Evolutionary conservation across 2,329 filamentous ascomycete genomes (phyloP).

Genomic region (Dryadomyces sulphureus): DNA sequence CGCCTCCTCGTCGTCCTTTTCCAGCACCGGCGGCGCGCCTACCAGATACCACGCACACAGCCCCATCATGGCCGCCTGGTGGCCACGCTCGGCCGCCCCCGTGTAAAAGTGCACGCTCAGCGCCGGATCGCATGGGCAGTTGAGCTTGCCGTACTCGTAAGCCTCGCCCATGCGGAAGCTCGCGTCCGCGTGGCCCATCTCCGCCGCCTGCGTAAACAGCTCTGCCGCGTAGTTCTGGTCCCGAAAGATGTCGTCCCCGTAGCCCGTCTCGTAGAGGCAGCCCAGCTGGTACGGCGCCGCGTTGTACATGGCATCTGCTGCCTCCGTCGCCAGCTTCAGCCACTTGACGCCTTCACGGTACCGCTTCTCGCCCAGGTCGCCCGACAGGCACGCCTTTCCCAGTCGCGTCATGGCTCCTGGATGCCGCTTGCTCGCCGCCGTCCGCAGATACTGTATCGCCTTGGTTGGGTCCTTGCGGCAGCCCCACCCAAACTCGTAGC

Average conservation of each 20-base stretch:
- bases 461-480: slow-evolving; percentile 80
- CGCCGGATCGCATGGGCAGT: slow-evolving; percentile 79
- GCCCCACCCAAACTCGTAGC: slow-evolving; percentile 98
- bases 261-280: slow-evolving; percentile 80
- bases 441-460: slow-evolving; percentile 84
- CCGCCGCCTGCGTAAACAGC: slow-evolving; percentile 85
- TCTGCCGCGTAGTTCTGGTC: slow-evolving; percentile 86
- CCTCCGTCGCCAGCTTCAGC: slow-evolving; percentile 85
- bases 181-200: slow-evolving; percentile 77
- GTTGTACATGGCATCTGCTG: slow-evolving; percentile 85
- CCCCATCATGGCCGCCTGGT: slow-evolving; percentile 90
- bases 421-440: slow-evolving; percentile 83
- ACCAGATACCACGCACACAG: slow-evolving; percentile 98
- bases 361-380: slow-evolving; percentile 74
- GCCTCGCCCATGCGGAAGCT: slow-evolving; percentile 86
- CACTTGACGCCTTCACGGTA: slow-evolving; percentile 91
- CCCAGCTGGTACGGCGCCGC: slow-evolving; percentile 83
- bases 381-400: slow-evolving; percentile 76
- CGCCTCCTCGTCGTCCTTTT: slow-evolving; percentile 90
- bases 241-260: slow-evolving; percentile 83
- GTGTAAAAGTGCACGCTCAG: slow-evolving; percentile 97
- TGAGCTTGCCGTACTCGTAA: slow-evolving; percentile 82
- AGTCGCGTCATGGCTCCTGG: slow-evolving; percentile 89
- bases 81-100: slow-evolving; percentile 69
- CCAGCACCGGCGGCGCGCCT: slow-evolving; percentile 77